Evolutionary conservation across 441 rosid genomes (phyloP).

Genomic region (Euphorbia schlechtendalii): DNA sequence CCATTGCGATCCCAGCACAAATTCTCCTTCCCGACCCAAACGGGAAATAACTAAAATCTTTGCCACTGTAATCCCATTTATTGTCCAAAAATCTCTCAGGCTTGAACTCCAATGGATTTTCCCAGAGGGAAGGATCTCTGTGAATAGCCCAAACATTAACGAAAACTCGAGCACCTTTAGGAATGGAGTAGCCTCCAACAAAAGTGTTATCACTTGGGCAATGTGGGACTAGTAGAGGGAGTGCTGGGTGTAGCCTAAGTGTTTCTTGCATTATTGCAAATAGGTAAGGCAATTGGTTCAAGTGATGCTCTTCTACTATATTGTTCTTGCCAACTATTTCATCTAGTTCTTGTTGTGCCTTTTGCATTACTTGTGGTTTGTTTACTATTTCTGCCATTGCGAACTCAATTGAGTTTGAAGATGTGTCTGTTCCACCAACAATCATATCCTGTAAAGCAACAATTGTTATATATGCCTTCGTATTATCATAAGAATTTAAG

Average conservation of each 20-base stretch:
- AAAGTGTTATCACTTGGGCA: slow-evolving; percentile 33
- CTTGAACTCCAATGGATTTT: slow-evolving; percentile 32
- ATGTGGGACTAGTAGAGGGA: slow-evolving; percentile 46
- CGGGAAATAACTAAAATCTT: slow-evolving; percentile 42
- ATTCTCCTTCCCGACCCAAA: slow-evolving; percentile 59
- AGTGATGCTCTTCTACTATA: slow-evolving; percentile 35
- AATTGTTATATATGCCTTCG: background rate
- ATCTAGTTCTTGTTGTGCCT: background rate
- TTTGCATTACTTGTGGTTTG: slow-evolving; percentile 30
- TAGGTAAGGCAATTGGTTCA: slow-evolving; percentile 35
- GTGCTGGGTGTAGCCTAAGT: slow-evolving; percentile 44
- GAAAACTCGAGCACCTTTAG: slow-evolving; percentile 35
- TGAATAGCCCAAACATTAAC: slow-evolving; percentile 50
- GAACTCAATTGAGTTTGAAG: slow-evolving; percentile 52
- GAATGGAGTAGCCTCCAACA: slow-evolving; percentile 38
- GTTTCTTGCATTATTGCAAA: slow-evolving; percentile 45
- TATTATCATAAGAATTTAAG: too few relatives aligned
- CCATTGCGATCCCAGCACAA: slow-evolving; percentile 47
- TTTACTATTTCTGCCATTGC: slow-evolving; percentile 53
- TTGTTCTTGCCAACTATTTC: slow-evolving; percentile 31
- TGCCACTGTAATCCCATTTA: slow-evolving; percentile 38
- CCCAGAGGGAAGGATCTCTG: slow-evolving; percentile 41
- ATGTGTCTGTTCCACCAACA: slow-evolving; percentile 63
- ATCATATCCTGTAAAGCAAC: slow-evolving; percentile 50
- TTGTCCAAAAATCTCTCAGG: slow-evolving; percentile 46